Base-by-base conservation (phyloP, 768 basidiomycete species). In the Collybia sordida region DNA sequence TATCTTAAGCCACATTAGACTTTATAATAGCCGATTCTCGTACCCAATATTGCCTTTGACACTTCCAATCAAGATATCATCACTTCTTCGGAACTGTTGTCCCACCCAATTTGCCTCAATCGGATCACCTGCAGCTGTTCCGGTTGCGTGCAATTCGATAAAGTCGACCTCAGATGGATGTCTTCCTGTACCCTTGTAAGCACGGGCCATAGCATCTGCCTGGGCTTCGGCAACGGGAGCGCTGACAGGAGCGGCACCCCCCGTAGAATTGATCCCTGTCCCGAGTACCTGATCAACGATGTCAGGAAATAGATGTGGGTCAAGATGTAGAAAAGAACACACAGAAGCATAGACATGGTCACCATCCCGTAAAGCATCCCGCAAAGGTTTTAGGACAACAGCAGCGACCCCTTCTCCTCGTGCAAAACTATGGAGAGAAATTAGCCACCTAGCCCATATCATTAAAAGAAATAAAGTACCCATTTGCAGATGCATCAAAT, bases 101-200 rank as follows among this genome's bases (percentile, higher is more conserved):
- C 78, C 78, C 18, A 75, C 73, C 62, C 73, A 74, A 48, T 79
- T 80, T 8, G 72, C 73, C 55, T 81, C 79, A 1, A 69, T 73
- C 1, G 79, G 78, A 52, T 81, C 79, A 0, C 78, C 79, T 24
- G 61, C 66, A 31, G 72, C 68, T 2, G 79, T 79, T 62, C 75
- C 78, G n/a, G 79, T 79, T 17, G 74, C 77, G 49, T 81, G 80
- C 9, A 76, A 52, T 55, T 80, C 79, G 0, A 80, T 65, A 52
- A 66, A 81, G 50, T 79, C 78, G 3, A 74, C 73, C 21, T 80
- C 75, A 1, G 47, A 49, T 1, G 74, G 73, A 15, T 43, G 45
- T 21, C 64, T 60, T 1, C 62, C 58, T 3, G 68, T 65, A 4
- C 59, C 54, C 12, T 55, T 36, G 54, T 65, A 78, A 2, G 73